Evolutionary conservation across 805 yeast genomes (phyloP), one percentile per base, ranked within the genome.

Genomic region (Ogataea pilisensis): DNA sequence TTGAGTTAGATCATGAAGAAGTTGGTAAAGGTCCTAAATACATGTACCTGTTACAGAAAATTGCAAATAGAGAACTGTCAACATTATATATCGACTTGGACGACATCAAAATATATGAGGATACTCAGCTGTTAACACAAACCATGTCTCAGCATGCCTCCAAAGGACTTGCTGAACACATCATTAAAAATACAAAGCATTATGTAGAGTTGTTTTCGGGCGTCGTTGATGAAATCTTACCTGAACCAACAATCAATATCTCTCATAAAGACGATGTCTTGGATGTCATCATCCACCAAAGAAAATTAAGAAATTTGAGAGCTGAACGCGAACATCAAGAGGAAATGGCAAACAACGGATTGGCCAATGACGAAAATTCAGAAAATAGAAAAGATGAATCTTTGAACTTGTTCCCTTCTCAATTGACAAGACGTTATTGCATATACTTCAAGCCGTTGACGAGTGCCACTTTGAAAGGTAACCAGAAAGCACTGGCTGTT

Each of bases 221-320:
- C 36, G 81, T 80, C 13, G 76, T 87, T 33, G 99, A 93, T 64
- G 80, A 78, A 36, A 61, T 87, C 43, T 75, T 91, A 77, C 99
- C 99, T 0, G 74, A 72, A 46, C 91, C 98, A n/a, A 82, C 93
- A 2, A 78, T 73, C 37, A 90, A 85, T 45, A 71, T 91, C 38
- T 68, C 80, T 34, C 86, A 84, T 59, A 79, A 80, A 50, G 96
- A 88, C 60, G 95, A 87, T 51, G 98, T 93, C 11, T 68, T 93
- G 48, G 99, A 93, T 58, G 95, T 93, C 43, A 87, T 93, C 42
- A 70, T 90, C 50, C 90, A 87, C 57, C 98, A 93, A 68, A 77
- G 99, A 61, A 79, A 75, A 54, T 75, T 87, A 59, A 76, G 96
- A 58, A 91, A 91, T 61, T 78, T 77, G 51, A 76, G 91, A 46